phyloP scores from a whole-genome alignment of 495 filamentous ascomycete genomes.

The Parathielavia appendiculata region DNA sequence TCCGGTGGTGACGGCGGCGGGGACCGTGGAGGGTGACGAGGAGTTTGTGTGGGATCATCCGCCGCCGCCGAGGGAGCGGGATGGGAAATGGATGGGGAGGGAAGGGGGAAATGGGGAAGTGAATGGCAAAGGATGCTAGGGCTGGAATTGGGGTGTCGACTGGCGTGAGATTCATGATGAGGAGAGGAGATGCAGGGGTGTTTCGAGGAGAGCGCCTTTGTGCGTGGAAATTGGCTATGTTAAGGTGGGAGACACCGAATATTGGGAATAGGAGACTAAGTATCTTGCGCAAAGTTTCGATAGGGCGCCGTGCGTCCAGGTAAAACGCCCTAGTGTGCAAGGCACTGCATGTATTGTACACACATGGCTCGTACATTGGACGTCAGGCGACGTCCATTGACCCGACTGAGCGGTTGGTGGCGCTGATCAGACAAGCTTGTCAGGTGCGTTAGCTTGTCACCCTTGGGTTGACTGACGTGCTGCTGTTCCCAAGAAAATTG shows the following conservation, averaged over 20 bases:
- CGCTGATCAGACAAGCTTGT: slow-evolving; percentile 2
- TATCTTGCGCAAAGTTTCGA: no score
- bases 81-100: neutral
- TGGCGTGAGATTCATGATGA: no score
- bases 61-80: slow-evolving; percentile 10
- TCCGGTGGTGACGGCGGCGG: slow-evolving; percentile 49
- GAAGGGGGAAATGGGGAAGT: neutral
- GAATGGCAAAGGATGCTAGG: neutral
- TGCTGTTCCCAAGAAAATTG: no score
- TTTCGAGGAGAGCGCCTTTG: no score
- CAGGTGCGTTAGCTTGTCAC: no score
- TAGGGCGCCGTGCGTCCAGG: no score
- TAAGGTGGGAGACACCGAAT: no score
- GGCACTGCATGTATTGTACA: neutral
- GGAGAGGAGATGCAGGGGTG: no score
- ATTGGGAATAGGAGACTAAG: no score
- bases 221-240: no score
- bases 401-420: slow-evolving; percentile 6
- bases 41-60: slow-evolving; percentile 47
- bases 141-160: no score
- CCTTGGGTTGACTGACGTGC: no score
- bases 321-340: neutral
- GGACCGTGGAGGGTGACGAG: slow-evolving; percentile 42
- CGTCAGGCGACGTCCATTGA: neutral
- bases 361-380: neutral